Evolutionary conservation across 2,329 filamentous ascomycete genomes (phyloP), one percentile per base, ranked within the genome.

Genomic region (Diaporthe nobilis): DNA sequence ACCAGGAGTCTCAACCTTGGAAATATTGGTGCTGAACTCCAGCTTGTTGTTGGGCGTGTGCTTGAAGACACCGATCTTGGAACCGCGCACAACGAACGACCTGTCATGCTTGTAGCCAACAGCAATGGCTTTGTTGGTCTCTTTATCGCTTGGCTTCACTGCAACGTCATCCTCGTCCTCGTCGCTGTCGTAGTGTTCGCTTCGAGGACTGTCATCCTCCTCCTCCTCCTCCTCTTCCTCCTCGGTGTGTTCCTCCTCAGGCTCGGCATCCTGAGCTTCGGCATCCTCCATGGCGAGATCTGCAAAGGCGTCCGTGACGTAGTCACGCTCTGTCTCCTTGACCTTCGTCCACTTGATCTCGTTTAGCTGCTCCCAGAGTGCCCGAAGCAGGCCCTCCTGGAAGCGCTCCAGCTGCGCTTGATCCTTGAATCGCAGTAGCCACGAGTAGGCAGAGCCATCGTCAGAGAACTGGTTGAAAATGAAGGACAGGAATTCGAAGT

Each of bases 11-110:
- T 95, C 93, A 70, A 99, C 95, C 85, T 97, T 98, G 77, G 95
- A 98, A 81, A 99, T 99, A 78, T 96, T 98, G 76, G 97, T 99
- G 17, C 95, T 95, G 84, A 98, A 99, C 83, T 98, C 94, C 22
- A 99, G 90, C 79, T 96, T 93, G 83, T 98, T 97, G 85, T 98
- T 94, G 0, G 92, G 89, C 0, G 95, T 98, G 82, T 99, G 97
- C 84, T 97, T 98, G 90, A 99, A 99, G 55, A 99, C 97, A 73
- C 97, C 97, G 83, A 99, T 99, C 89, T 98, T 98, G 80, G 96
- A 97, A 44, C 97, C 97, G 78, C 97, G 94, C 58, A 99, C 95
- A 74, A 99, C 97, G 80, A 98, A 99, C 0, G 97, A 98, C 76
- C 97, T 92, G 83, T 99, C 97, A 79, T 98, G 94, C 85, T 98